phyloP scores from a whole-genome alignment of 345 rosid genomes.

The Eucalyptus urophylla region DNA sequence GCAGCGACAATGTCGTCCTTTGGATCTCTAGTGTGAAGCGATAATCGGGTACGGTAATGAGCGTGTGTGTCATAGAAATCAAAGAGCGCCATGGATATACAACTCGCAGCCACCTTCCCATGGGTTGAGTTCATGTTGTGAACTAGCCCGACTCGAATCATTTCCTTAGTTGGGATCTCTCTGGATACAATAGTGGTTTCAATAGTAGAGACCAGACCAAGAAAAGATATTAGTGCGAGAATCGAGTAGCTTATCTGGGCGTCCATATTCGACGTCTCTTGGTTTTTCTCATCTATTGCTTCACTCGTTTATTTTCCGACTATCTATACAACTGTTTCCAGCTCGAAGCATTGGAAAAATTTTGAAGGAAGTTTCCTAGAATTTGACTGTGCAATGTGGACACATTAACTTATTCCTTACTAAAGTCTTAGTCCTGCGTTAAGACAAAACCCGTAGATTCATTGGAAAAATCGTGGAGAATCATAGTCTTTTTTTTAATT shows the following conservation, averaged over 20 bases:
- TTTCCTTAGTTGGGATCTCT: background rate
- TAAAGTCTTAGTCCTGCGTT: background rate
- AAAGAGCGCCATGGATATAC: background rate
- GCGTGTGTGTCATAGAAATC: conserved; percentile 9
- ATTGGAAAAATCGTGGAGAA: background rate
- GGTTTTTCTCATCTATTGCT: background rate
- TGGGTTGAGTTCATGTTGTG: background rate
- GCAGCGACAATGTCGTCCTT: background rate
- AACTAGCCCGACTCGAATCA: background rate
- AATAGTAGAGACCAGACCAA: background rate
- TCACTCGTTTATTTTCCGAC: background rate
- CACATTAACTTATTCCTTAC: background rate
- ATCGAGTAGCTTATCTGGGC: background rate
- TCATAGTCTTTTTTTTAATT: background rate
- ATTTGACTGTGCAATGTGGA: background rate
- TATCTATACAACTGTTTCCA: background rate
- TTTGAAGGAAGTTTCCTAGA: background rate
- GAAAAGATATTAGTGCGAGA: background rate
- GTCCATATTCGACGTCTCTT: background rate
- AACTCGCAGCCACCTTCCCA: background rate
- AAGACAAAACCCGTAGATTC: background rate
- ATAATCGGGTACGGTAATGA: background rate
- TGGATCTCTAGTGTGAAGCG: background rate
- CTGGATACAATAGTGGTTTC: background rate
- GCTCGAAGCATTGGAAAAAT: background rate